Conservation (phyloP, 768 basidiomycete genomes). For the Tricholoma matsutake region DNA sequence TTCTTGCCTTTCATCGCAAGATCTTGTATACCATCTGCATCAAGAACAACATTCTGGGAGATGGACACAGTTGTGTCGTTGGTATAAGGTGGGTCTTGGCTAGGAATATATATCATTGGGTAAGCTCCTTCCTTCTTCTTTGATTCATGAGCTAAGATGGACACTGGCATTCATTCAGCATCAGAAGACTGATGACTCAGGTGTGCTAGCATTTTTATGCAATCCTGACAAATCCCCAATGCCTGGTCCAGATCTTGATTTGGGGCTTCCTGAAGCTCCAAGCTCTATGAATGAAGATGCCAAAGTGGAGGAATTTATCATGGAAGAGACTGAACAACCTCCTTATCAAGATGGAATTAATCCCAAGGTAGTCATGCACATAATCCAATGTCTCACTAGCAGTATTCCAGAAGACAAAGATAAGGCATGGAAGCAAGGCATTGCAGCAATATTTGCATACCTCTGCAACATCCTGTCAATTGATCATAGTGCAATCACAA, state of each 20-base stretch:
- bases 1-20: conserved; percentile 10
- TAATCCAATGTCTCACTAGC: conserved; percentile 5
- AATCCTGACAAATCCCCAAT: background rate
- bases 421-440: conserved; percentile 11
- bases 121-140: conserved; percentile 5
- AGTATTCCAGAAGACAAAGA: background rate
- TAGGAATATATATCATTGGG: conserved; percentile 21
- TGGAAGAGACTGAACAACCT: background rate
- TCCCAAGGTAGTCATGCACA: background rate
- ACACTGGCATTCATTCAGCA: conserved; percentile 3
- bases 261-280: background rate
- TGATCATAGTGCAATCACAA: background rate
- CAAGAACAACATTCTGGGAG: conserved; percentile 15
- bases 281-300: too few species aligned
- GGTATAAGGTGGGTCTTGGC: conserved; percentile 24
- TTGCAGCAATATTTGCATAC: conserved; percentile 6
- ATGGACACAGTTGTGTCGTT: conserved; percentile 12
- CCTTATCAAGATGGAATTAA: background rate
- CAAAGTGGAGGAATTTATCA: too few species aligned
- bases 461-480: conserved; percentile 11
- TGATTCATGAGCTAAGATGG: background rate
- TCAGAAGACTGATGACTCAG: background rate
- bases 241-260: background rate
- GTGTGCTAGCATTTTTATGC: background rate
- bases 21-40: conserved; percentile 24